phyloP scores from a whole-genome alignment of 495 filamentous ascomycete species.

The Neurospora sp. region DNA sequence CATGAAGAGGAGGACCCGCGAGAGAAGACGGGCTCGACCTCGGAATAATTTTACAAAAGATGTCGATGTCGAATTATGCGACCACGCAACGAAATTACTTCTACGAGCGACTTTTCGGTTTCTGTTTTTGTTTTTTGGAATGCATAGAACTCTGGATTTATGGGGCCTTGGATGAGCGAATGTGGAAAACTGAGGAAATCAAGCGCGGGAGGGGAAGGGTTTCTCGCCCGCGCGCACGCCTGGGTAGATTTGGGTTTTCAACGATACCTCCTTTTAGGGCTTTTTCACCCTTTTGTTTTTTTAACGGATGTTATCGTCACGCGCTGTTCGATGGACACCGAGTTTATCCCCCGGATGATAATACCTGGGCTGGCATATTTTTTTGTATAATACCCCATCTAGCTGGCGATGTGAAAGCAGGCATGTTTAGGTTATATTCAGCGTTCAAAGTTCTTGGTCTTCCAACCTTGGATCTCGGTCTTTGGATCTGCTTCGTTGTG shows the following conservation, averaged over 20 bases:
- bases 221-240: neutral
- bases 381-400: constrained; percentile 25
- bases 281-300: constrained; percentile 1
- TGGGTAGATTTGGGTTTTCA: neutral
- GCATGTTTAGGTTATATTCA: neutral
- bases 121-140: neutral
- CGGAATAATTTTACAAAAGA: neutral
- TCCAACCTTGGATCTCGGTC: neutral
- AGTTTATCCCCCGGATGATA: constrained; percentile 4
- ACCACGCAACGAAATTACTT: neutral
- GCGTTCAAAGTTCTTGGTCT: neutral
- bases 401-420: constrained; percentile 8
- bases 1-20: neutral
- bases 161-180: neutral
- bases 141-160: neutral
- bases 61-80: neutral
- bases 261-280: neutral
- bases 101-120: neutral
- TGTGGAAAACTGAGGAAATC: neutral
- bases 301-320: neutral
- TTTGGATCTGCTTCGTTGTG: neutral
- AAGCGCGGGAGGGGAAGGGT: neutral
- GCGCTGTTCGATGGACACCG: neutral
- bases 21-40: neutral
- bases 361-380: constrained; percentile 11